A percentile compares a stretch with the other conserved stretches of the same genome.
Conservation (phyloP, 441 rosid species). For the Gossypium laxum region DNA sequence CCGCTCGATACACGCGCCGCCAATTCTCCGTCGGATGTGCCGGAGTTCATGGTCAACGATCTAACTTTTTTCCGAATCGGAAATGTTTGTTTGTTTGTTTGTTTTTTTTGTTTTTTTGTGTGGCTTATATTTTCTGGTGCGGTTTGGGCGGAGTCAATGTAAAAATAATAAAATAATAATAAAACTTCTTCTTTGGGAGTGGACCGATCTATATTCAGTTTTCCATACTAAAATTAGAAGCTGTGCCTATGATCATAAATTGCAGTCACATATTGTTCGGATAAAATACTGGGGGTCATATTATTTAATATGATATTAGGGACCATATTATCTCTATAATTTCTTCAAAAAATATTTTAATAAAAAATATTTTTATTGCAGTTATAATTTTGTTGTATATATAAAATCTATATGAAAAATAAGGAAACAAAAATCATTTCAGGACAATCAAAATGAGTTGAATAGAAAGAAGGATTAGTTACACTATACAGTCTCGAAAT, state of each 20-base stretch:
- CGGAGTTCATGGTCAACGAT: slow-evolving; percentile 35
- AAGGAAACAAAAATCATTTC: too few species aligned
- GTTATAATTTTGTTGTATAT: too few species aligned
- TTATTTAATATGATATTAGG: not conserved
- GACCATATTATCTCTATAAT: too few species aligned
- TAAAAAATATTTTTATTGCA: too few species aligned
- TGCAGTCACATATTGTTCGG: not conserved
- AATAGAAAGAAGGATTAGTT: too few species aligned
- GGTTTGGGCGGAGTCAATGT: not conserved
- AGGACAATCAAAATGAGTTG: too few species aligned
- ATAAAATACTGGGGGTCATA: not conserved
- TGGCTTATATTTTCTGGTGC: not conserved
- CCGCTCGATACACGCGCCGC: slow-evolving; percentile 18
- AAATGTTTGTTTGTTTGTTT: not conserved
- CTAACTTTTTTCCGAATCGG: not conserved
- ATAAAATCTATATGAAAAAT: too few species aligned
- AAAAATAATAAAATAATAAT: not conserved
- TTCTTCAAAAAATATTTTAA: too few species aligned
- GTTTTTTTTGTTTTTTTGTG: not conserved
- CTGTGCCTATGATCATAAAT: not conserved
- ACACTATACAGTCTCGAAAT: too few species aligned
- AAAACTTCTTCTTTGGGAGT: not conserved
- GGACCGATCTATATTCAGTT: not conserved
- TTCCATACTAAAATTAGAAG: not conserved
- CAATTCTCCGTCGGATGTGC: slow-evolving; percentile 27